These are phyloP conservation scores for Sarcodon aspratus DNA, from an alignment of 768 basidiomycete species.

Conservation along the genomic window DNA sequence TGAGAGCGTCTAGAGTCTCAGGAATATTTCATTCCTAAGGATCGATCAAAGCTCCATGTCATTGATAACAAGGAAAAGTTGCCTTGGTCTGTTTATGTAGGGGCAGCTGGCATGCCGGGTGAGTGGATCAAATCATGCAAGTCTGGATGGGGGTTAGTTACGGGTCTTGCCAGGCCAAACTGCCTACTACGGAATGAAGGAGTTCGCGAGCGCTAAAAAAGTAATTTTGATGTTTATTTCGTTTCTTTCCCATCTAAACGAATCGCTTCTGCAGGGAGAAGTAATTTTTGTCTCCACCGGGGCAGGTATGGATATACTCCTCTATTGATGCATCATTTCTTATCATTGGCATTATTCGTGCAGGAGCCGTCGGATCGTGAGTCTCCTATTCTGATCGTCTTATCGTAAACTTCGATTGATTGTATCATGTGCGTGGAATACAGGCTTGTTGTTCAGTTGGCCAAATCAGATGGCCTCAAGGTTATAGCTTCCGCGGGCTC, in stretches of 20 bases:
- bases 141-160: background rate
- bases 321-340: background rate
- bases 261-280: constrained; percentile 25
- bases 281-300: constrained; percentile 36
- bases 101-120: constrained; percentile 35
- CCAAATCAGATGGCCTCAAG: constrained; percentile 33
- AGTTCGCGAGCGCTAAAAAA: constrained; percentile 26
- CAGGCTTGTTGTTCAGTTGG: constrained; percentile 28
- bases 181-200: constrained; percentile 29
- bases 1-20: constrained; percentile 20
- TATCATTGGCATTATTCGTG: background rate
- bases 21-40: constrained; percentile 25
- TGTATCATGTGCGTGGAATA: background rate
- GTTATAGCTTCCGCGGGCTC: constrained; percentile 65
- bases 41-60: constrained; percentile 12
- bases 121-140: background rate
- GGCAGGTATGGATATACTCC: constrained; percentile 15
- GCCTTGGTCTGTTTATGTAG: constrained; percentile 37
- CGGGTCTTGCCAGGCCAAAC: constrained; percentile 15
- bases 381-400: constrained; percentile 10
- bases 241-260: background rate
- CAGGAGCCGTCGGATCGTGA: constrained; percentile 48
- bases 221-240: constrained; percentile 9
- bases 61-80: constrained; percentile 31
- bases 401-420: no score